A percentile compares a stretch with the other conserved stretches of the same genome.
Evolutionary conservation across 208 protist genomes (phyloP).

Genomic region (Naegleria gruberi): DNA sequence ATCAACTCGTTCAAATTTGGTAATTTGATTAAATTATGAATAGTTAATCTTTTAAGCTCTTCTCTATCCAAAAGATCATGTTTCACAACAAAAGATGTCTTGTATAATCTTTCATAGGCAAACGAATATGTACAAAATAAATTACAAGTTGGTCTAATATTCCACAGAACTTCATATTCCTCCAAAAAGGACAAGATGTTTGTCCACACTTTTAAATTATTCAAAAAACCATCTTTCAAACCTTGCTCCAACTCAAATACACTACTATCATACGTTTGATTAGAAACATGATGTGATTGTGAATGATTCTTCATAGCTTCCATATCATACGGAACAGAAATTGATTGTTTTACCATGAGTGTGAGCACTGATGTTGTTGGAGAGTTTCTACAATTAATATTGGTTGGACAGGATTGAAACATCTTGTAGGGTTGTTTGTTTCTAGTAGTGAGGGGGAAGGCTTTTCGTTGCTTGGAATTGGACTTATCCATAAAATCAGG

Average conservation of each 20-base stretch:
- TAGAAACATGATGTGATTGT: not conserved
- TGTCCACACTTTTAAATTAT: not conserved
- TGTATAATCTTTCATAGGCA: not conserved
- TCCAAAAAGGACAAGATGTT: not conserved
- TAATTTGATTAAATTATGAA: not conserved
- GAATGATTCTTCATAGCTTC: not conserved
- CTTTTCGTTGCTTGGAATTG: too few species aligned
- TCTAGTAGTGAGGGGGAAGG: too few species aligned
- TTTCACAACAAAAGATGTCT: not conserved
- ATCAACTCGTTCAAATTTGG: not conserved
- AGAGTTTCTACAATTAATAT: not conserved
- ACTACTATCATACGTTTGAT: not conserved
- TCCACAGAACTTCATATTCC: not conserved
- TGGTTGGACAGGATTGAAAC: not conserved
- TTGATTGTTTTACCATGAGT: not conserved
- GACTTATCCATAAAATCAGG: too few species aligned
- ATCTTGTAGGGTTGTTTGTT: too few species aligned
- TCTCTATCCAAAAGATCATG: not conserved
- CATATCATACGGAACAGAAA: not conserved
- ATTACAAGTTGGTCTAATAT: not conserved
- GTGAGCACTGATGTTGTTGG: not conserved
- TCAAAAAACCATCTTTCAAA: not conserved
- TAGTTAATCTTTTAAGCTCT: not conserved
- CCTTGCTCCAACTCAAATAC: not conserved
- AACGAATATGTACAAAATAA: not conserved